A percentile compares a stretch with the other conserved stretches of the same genome.
Evolutionary conservation across 2,329 filamentous ascomycete genomes (phyloP).

Genomic region (Trichoderma polysporum): DNA sequence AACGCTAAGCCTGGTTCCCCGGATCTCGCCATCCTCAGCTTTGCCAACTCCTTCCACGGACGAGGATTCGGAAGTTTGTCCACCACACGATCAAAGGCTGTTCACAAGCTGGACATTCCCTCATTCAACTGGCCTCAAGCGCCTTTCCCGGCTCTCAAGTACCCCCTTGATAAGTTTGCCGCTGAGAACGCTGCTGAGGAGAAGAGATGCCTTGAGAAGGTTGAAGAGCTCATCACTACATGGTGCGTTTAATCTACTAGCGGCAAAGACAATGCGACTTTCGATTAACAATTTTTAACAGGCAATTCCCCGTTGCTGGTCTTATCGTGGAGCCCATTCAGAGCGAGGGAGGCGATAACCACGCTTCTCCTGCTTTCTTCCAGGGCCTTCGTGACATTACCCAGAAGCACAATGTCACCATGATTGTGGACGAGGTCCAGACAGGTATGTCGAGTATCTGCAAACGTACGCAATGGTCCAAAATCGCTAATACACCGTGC

Average conservation of each 20-base stretch:
- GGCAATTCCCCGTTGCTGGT: constrained; percentile 68
- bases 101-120: constrained; percentile 86
- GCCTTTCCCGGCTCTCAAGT: constrained; percentile 74
- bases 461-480: background rate
- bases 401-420: constrained; percentile 64
- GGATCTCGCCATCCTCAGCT: constrained; percentile 74
- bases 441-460: constrained; percentile 42
- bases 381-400: constrained; percentile 70
- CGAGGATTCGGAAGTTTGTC: constrained; percentile 76
- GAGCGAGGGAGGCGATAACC: constrained; percentile 82
- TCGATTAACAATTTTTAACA: background rate
- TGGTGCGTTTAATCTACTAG: constrained; percentile 29
- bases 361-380: constrained; percentile 78
- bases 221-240: constrained; percentile 68
- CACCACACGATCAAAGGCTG: constrained; percentile 77
- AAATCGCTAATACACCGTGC: background rate
- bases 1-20: constrained; percentile 73
- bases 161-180: constrained; percentile 69
- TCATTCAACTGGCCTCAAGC: constrained; percentile 85
- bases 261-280: background rate
- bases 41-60: constrained; percentile 77
- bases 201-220: constrained; percentile 68
- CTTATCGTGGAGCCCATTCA: constrained; percentile 78
- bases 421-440: constrained; percentile 85
- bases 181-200: constrained; percentile 72